These are phyloP conservation scores for Syzygium aromaticum DNA, from an alignment of 345 rosid genomes.

Conservation along the genomic window DNA sequence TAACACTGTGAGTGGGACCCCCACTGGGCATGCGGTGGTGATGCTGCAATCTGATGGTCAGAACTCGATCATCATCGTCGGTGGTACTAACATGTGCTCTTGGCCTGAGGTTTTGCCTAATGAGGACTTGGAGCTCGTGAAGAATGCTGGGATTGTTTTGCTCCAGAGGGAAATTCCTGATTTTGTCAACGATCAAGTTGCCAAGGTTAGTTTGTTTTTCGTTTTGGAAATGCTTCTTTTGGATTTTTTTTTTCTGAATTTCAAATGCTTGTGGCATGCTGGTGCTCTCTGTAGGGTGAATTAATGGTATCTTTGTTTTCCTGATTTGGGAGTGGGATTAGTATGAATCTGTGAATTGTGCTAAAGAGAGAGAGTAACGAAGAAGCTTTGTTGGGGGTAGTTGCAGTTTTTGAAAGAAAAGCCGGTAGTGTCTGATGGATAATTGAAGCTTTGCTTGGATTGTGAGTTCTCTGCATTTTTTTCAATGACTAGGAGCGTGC, in stretches of 20 bases:
- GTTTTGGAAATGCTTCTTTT: not conserved
- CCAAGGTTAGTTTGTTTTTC: constrained; percentile 38
- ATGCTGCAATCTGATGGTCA: constrained; percentile 87
- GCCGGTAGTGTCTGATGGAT: not conserved
- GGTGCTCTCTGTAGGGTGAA: not conserved
- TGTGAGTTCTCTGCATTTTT: not conserved
- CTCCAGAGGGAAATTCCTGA: constrained; percentile 96
- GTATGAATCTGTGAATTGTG: not conserved
- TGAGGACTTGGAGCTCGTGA: constrained; percentile 53
- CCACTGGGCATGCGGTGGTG: constrained; percentile 97
- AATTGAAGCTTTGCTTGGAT: not conserved
- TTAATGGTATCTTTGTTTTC: not conserved
- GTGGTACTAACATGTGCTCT: constrained; percentile 76
- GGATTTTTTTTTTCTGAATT: not conserved
- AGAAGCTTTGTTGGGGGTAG: not conserved
- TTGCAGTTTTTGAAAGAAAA: not conserved
- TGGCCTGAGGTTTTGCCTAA: constrained; percentile 62
- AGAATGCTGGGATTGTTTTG: constrained; percentile 78
- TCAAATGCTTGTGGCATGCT: not conserved
- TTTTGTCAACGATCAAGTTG: constrained; percentile 79
- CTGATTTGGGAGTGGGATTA: not conserved
- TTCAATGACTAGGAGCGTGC: not conserved
- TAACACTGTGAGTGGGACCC: constrained; percentile 31
- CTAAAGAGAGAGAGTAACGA: not conserved
- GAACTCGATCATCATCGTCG: constrained; percentile 88